Percentiles rank a stretch among this genome's conserved stretches.
These are phyloP conservation scores for Colletotrichum brevisporum DNA, from an alignment of 2,329 filamentous ascomycete genomes.

Conservation along the genomic window DNA sequence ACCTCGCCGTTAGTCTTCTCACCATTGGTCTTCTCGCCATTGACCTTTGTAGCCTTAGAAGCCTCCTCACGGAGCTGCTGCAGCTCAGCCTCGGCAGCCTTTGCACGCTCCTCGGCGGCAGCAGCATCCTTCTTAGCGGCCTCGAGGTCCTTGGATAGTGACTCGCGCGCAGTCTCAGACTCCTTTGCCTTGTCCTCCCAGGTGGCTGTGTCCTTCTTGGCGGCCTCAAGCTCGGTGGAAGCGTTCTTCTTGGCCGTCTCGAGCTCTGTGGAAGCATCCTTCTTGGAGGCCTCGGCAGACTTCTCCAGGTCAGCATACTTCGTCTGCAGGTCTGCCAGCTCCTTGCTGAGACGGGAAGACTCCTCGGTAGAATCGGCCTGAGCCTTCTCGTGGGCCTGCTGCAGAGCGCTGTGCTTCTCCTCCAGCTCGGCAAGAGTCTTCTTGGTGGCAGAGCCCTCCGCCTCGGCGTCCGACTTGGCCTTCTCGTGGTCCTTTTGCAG, in stretches of 20 bases:
- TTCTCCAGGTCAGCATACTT: slow-evolving; percentile 35
- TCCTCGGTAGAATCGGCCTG: slow-evolving; percentile 38
- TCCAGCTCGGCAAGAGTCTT: slow-evolving; percentile 41
- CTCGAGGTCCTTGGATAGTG: slow-evolving; percentile 42
- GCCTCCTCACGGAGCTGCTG: slow-evolving; percentile 51
- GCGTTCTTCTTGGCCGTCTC: slow-evolving; percentile 18
- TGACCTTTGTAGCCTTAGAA: slow-evolving; percentile 52
- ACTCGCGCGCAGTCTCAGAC: slow-evolving; percentile 17
- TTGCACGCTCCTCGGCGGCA: slow-evolving; percentile 40
- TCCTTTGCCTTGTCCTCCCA: slow-evolving; percentile 34
- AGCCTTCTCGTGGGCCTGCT: slow-evolving; percentile 42
- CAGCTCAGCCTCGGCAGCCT: slow-evolving; percentile 42
- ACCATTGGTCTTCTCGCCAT: slow-evolving; percentile 51
- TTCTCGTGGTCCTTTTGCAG: slow-evolving; percentile 46
- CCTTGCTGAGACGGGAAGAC: slow-evolving; percentile 30
- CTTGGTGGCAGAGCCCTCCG: slow-evolving; percentile 28
- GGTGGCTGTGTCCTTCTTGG: slow-evolving; percentile 32
- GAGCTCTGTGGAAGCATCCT: slow-evolving; percentile 19
- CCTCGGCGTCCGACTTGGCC: slow-evolving; percentile 30
- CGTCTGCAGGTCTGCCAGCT: slow-evolving; percentile 23
- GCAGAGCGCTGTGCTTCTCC: slow-evolving; percentile 31
- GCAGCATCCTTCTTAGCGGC: slow-evolving; percentile 44
- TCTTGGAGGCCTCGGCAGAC: slow-evolving; percentile 26
- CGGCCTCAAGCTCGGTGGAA: slow-evolving; percentile 30
- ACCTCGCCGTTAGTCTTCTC: background rate